Base-by-base conservation (phyloP, 2,329 filamentous ascomycete genomes). In the Diaporthe vexans region DNA sequence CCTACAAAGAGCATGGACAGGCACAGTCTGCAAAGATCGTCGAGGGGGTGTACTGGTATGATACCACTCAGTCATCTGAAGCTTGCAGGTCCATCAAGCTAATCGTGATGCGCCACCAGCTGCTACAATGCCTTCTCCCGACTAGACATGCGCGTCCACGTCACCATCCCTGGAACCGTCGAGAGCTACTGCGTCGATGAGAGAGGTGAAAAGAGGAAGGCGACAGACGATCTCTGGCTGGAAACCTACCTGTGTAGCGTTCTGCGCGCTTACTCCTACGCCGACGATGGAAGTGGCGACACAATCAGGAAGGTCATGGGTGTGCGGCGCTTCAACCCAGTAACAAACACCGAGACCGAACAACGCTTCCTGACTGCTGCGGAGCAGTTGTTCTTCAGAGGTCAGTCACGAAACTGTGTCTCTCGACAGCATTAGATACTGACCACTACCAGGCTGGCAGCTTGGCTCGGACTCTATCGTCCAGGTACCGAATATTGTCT, bases 61-160 rank as follows among this genome's bases (percentile, higher is more conserved):
- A 37, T 43, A n/a, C 51, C 35, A 35, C 73, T 67, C 29, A 37
- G n/a, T 59, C 29, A 57, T 67, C 51, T 33, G 71, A 17, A 46
- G 29, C 65, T 56, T 61, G 26, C 68, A 65, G 52, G 26, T 59
- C 24, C 37, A 9, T 24, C 26, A 43, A 56, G 56, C 73, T 78
- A 67, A 77, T 78, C 77, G 57, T 79, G 68, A 21, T 68, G 19
- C 4, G 24, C 15, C 51, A 10, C 11, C 74, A 89, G 88, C 85
- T 99, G 97, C 85, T 99, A 99, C 89, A 99, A 99, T 94, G 97
- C 97, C 77, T 98, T 99, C 84, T 98, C 97, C 7, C 91, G 97
- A 77, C 89, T 98, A 71, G 97, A 99, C 81, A 99, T 99, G 97
- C 95, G 97, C 76, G 96, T 99, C 17, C 95, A 98, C 81, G 96